phyloP scores from a whole-genome alignment of 768 basidiomycete species.

The Ramaria rubella region DNA sequence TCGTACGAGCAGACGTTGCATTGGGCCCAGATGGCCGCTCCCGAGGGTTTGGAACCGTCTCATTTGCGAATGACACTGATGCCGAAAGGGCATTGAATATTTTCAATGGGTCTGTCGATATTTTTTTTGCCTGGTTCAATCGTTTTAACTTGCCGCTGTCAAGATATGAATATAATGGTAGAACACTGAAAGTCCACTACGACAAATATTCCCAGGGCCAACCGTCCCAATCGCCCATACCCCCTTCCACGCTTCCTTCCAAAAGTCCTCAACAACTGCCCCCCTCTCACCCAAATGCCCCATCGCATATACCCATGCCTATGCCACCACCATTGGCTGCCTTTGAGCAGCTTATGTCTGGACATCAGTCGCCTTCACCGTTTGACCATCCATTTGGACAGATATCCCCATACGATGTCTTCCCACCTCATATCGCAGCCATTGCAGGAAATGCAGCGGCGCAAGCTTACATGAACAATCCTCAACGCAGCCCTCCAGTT shows the following conservation, averaged over 20 bases:
- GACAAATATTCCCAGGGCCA: slow-evolving; percentile 64
- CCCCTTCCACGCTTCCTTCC: not conserved
- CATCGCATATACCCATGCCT: not conserved
- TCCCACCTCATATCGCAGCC: slow-evolving; percentile 10
- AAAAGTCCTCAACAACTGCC: not conserved
- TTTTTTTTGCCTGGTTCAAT: not conserved
- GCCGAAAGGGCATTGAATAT: slow-evolving; percentile 77
- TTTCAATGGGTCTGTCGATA: slow-evolving; percentile 76
- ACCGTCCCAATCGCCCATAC: slow-evolving; percentile 19
- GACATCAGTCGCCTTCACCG: slow-evolving; percentile 30
- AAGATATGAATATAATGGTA: slow-evolving; percentile 86
- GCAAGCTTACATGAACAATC: slow-evolving; percentile 1
- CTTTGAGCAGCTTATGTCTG: slow-evolving; percentile 25
- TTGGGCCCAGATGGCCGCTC: slow-evolving; percentile 84
- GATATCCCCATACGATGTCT: slow-evolving; percentile 31
- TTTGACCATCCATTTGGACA: slow-evolving; percentile 33
- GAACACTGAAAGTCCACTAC: slow-evolving; percentile 82
- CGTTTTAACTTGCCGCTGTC: not conserved
- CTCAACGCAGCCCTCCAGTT: not conserved
- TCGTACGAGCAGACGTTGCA: slow-evolving; percentile 86
- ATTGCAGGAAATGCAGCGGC: slow-evolving; percentile 6
- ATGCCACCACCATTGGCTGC: slow-evolving; percentile 10
- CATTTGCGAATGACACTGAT: slow-evolving; percentile 76
- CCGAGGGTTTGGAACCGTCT: slow-evolving; percentile 88
- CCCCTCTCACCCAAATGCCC: not conserved